phyloP scores from a whole-genome alignment of 768 basidiomycete species.

The Agaricus sinodeliciosus region DNA sequence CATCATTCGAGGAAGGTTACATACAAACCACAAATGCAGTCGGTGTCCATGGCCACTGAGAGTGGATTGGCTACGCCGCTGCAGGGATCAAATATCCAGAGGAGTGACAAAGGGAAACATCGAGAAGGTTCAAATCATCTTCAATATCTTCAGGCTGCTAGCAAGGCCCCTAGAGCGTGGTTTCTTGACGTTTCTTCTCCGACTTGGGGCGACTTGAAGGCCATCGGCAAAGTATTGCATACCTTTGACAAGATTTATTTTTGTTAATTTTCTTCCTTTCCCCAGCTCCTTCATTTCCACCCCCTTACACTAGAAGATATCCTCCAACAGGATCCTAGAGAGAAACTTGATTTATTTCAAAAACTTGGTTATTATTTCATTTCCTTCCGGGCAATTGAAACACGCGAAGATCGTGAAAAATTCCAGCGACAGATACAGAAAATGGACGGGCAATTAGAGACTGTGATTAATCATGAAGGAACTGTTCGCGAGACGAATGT shows the following conservation, averaged over 20 bases:
- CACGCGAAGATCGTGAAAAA: slow-evolving; percentile 34
- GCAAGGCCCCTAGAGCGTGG: slow-evolving; percentile 55
- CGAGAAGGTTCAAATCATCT: slow-evolving; percentile 17
- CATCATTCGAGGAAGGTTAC: slow-evolving; percentile 14
- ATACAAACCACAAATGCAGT: slow-evolving; percentile 1
- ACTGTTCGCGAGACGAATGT: slow-evolving; percentile 71
- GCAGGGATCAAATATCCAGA: slow-evolving; percentile 15
- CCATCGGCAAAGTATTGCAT: slow-evolving; percentile 69
- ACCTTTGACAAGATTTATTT: background rate
- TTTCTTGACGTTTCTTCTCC: slow-evolving; percentile 89
- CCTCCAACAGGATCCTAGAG: slow-evolving; percentile 83
- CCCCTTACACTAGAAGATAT: slow-evolving; percentile 93
- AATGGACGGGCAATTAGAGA: slow-evolving; percentile 17
- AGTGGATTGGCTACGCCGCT: background rate
- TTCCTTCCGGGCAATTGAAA: slow-evolving; percentile 78
- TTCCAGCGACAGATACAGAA: slow-evolving; percentile 26
- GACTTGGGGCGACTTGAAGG: slow-evolving; percentile 80
- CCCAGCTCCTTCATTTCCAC: slow-evolving; percentile 77
- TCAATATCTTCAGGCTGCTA: background rate
- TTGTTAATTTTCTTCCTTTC: background rate
- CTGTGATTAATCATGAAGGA: slow-evolving; percentile 24
- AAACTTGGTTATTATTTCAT: slow-evolving; percentile 90
- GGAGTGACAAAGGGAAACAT: slow-evolving; percentile 42
- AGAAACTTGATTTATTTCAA: slow-evolving; percentile 85
- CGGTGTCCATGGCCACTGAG: background rate